Percentiles rank a stretch among this genome's conserved stretches.
phyloP scores from a whole-genome alignment of 2,329 filamentous ascomycete species.

The Whalleya microplaca region DNA sequence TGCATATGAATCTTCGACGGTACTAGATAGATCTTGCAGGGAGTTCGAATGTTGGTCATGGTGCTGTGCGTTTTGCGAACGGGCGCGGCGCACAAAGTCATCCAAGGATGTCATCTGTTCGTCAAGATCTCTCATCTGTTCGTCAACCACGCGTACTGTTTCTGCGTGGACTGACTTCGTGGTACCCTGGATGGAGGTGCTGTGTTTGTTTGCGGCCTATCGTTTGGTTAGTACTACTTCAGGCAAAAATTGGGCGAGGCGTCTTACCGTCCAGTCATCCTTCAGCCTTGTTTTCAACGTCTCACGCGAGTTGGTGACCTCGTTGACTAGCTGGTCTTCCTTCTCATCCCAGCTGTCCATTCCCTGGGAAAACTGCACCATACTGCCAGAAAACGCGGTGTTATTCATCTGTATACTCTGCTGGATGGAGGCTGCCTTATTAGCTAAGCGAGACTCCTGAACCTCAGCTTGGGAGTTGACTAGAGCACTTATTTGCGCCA shows the following conservation, averaged over 20 bases:
- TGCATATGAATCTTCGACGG: conserved; percentile 73
- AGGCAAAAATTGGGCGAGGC: conserved; percentile 45
- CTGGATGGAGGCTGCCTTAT: conserved; percentile 65
- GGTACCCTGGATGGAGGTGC: conserved; percentile 79
- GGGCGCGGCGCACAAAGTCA: conserved; percentile 83
- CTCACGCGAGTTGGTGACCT: conserved; percentile 74
- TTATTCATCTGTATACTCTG: conserved; percentile 68
- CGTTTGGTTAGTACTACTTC: conserved; percentile 28
- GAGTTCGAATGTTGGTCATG: conserved; percentile 71
- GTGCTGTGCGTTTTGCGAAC: conserved; percentile 77
- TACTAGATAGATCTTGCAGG: conserved; percentile 66
- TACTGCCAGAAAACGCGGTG: conserved; percentile 65
- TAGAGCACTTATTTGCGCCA: conserved; percentile 77
- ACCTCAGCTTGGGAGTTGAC: conserved; percentile 73
- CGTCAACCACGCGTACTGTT: conserved; percentile 86
- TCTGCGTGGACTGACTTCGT: conserved; percentile 89
- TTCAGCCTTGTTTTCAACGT: conserved; percentile 80
- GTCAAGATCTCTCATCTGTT: conserved; percentile 84
- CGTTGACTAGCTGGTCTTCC: conserved; percentile 70
- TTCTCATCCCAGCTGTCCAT: conserved; percentile 77
- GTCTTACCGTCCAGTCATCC: conserved; percentile 78
- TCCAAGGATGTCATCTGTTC: conserved; percentile 89
- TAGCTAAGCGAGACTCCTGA: conserved; percentile 72
- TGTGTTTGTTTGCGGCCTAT: conserved; percentile 76
- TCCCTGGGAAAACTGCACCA: conserved; percentile 67